Evolutionary conservation across 192 early-diverging fungal species (phyloP), one percentile per base, ranked within the genome.

Genomic region (Backusella australiensis): DNA sequence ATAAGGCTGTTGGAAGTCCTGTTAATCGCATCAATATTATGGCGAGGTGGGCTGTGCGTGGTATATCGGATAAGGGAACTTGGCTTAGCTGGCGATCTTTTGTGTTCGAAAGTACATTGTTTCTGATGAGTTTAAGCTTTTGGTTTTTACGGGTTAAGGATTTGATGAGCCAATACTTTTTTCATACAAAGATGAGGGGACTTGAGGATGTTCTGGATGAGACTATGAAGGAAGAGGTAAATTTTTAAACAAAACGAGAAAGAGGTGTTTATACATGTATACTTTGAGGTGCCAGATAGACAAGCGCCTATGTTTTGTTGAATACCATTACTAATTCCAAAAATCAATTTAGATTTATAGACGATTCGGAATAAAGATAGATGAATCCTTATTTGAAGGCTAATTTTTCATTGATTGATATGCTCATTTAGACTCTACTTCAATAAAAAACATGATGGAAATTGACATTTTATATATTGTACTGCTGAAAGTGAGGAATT

Each of bases 1-100:
- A 98, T 84, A 94, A 94, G 79, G 79, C 84, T 17, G 80, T 95
- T 42, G 95, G 95, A 12, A 93, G 89, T 15, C 95, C 95, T 0
- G 95, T 98, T 19, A 95, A 98, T 77, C 88, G 96, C 12, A 91
- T 96, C 74, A 93, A 92, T 73, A 81, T 95, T 6, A 96, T 96
- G 88, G 94, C 93, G 4, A 82, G 89, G 42, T 95, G 90, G 82
- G 96, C 96, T 15, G 87, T 93, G 38, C 71, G 80, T 75, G 89
- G 88, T 56, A 74, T 86, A 83, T 23, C n/a, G 14, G 38, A 59
- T 11, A 52, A 69, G 35, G 71, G 80, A 9, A 36, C 49, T 4
- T 38, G 66, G 67, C 29, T 52, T 6, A 77, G 59, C 6, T 81
- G 75, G 75, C 35, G 72, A 23, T 29, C 36, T 79, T 70, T 71